A percentile compares a stretch with the other conserved stretches of the same genome.
Conservation (phyloP, 331 rosid genomes). For the Acacia concinna region DNA sequence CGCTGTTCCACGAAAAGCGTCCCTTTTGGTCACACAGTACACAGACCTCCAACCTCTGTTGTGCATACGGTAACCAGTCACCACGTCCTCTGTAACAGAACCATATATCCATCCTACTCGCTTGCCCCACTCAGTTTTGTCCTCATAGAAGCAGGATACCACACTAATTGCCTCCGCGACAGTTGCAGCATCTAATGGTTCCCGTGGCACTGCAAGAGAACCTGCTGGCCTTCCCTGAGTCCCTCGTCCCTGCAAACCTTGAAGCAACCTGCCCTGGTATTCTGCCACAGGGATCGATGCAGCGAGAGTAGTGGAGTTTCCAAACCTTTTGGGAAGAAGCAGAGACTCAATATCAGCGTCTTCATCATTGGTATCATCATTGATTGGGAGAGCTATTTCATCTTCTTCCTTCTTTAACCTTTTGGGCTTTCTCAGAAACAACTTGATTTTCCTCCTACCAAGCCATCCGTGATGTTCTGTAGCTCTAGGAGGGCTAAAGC, state of each 20-base stretch:
- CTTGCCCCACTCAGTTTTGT: slow-evolving; percentile 86
- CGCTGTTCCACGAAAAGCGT: slow-evolving; percentile 83
- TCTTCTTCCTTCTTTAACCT: slow-evolving; percentile 58
- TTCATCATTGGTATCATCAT: slow-evolving; percentile 52
- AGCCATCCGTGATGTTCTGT: slow-evolving; percentile 83
- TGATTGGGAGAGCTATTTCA: slow-evolving; percentile 54
- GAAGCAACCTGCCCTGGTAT: slow-evolving; percentile 78
- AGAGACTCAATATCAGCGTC: slow-evolving; percentile 81
- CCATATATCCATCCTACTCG: slow-evolving; percentile 92
- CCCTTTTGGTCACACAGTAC: slow-evolving; percentile 79
- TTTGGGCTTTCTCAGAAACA: slow-evolving; percentile 57
- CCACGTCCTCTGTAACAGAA: slow-evolving; percentile 89
- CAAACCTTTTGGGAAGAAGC: slow-evolving; percentile 77
- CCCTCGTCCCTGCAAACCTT: slow-evolving; percentile 62
- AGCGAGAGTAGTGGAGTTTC: slow-evolving; percentile 71
- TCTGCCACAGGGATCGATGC: slow-evolving; percentile 86
- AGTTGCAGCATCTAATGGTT: slow-evolving; percentile 76
- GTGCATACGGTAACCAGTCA: slow-evolving; percentile 86
- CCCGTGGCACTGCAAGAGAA: slow-evolving; percentile 76
- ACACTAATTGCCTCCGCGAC: slow-evolving; percentile 88
- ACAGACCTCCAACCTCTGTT: slow-evolving; percentile 90
- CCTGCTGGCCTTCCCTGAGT: slow-evolving; percentile 76
- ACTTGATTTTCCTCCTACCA: slow-evolving; percentile 61
- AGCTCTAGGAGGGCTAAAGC: slow-evolving; percentile 85
- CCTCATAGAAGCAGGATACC: slow-evolving; percentile 83